Evolutionary conservation across 1,139 yeast genomes (phyloP).

Genomic region (Yamadazyma sp.): DNA sequence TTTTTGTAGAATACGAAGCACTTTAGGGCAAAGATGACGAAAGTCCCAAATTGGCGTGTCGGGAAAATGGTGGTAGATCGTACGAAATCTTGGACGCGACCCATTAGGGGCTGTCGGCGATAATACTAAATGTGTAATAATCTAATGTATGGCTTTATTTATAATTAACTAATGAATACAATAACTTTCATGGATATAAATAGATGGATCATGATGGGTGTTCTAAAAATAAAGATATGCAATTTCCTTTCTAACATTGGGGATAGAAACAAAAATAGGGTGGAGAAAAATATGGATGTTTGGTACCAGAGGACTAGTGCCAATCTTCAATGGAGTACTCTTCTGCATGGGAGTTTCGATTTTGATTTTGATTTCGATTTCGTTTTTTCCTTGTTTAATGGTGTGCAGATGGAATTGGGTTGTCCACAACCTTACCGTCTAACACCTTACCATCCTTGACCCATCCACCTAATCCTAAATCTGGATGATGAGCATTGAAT

Average conservation of each 20-base stretch:
- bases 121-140: too few species aligned
- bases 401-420: conserved; percentile 53
- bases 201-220: conserved; percentile 4
- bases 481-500: conserved; percentile 39
- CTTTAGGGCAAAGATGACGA: too few species aligned
- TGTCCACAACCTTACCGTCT: conserved; percentile 67
- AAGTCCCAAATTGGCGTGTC: too few species aligned
- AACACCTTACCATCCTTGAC: conserved; percentile 57
- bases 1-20: too few species aligned
- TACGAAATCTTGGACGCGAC: too few species aligned
- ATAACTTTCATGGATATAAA: conserved; percentile 4
- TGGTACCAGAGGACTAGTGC: too few species aligned
- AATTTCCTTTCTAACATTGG: conserved; percentile 1
- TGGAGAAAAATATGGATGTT: too few species aligned
- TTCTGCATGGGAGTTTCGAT: too few species aligned
- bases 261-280: too few species aligned
- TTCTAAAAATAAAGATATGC: conserved; percentile 7
- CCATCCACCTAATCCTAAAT: conserved; percentile 77
- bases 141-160: neutral
- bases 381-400: conserved; percentile 18
- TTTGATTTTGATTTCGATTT: too few species aligned
- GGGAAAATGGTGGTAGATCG: too few species aligned
- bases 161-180: conserved; percentile 7
- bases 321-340: neutral
- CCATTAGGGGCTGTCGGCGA: too few species aligned